Evolutionary conservation across 2,329 filamentous ascomycete species (phyloP), one percentile per base, ranked within the genome.

Genomic region (Colletotrichum australisinense): DNA sequence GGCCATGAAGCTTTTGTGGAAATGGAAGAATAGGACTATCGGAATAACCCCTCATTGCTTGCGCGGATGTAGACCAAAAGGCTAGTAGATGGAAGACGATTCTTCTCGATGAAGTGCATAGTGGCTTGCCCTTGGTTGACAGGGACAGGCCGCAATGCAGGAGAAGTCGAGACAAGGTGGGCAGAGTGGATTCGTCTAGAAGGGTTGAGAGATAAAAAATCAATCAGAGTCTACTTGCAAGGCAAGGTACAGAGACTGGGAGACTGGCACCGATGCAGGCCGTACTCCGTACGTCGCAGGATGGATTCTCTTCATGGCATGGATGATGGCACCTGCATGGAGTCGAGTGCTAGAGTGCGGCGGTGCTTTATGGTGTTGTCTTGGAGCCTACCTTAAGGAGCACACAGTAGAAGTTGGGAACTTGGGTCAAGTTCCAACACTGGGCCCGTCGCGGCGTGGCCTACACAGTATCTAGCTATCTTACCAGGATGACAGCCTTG

Each of bases 71-170:
- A 42, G 59, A 42, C 14, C 38, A 42, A 42, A 69, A 46, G 30
- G 16, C 22, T 49, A 49, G 42, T n/a, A n/a, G 16, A n/a, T 49
- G 42, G 42, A 69, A 59, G 32, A 46, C 62, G 69, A 26, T 59
- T 26, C 46, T 58, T 53, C 52, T 69, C 49, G 56, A 70, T 63
- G 64, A 57, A 32, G 60, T 70, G 70, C 67, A 70, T 65, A 16
- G 35, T 38, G 30, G 67, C 67, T 46, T 73, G 49, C 35, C 67
- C 49, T 56, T 46, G 66, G 9, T 57, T 42, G 67, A 56, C 70
- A 73, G 59, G 60, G 70, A 73, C 60, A 62, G 67, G 60, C 66
- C 46, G 60, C 30, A 35, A 56, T 73, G 42, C 49, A 46, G 62
- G 49, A 53, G 49, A 63, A 52, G 26, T 52, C 19, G 38, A 52